These are phyloP conservation scores for Penicillium capsulatum DNA, from an alignment of 2,329 filamentous ascomycete genomes.

Conservation along the genomic window DNA sequence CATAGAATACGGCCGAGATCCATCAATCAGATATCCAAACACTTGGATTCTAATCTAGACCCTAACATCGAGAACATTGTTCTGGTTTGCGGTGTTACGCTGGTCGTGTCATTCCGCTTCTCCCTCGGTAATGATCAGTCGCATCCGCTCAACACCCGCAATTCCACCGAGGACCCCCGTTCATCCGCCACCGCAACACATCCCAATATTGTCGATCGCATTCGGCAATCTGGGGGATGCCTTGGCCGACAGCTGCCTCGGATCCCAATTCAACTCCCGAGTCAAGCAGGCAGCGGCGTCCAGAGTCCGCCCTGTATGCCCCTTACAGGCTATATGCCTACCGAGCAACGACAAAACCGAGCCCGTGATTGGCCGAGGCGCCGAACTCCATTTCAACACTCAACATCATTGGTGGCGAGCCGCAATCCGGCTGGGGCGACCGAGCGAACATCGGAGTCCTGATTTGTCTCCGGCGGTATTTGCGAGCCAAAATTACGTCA, in stretches of 20 bases:
- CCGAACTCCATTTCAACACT: neutral
- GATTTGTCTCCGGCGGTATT: conserved; percentile 33
- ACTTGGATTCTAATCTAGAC: no score
- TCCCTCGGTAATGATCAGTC: conserved; percentile 15
- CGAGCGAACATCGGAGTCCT: conserved; percentile 30
- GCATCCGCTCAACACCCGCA: conserved; percentile 11
- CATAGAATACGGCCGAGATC: no score
- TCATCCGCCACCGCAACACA: neutral
- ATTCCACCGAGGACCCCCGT: conserved; percentile 20
- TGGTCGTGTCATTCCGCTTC: conserved; percentile 2
- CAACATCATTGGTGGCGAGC: conserved; percentile 4
- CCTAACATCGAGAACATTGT: no score
- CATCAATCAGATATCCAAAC: no score
- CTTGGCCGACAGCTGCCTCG: conserved; percentile 1
- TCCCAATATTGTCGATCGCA: neutral
- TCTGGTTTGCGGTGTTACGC: no score
- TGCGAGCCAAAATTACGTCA: conserved; percentile 23
- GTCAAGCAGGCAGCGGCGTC: neutral
- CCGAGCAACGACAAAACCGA: conserved; percentile 24
- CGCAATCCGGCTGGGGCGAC: conserved; percentile 7
- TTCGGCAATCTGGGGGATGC: neutral
- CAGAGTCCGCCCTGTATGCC: conserved; percentile 7
- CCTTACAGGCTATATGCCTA: conserved; percentile 13
- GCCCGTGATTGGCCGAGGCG: conserved; percentile 26
- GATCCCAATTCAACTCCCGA: conserved; percentile 12